Base-by-base conservation (phyloP, 495 filamentous ascomycete genomes). In the Penicillium atrosanguineum region DNA sequence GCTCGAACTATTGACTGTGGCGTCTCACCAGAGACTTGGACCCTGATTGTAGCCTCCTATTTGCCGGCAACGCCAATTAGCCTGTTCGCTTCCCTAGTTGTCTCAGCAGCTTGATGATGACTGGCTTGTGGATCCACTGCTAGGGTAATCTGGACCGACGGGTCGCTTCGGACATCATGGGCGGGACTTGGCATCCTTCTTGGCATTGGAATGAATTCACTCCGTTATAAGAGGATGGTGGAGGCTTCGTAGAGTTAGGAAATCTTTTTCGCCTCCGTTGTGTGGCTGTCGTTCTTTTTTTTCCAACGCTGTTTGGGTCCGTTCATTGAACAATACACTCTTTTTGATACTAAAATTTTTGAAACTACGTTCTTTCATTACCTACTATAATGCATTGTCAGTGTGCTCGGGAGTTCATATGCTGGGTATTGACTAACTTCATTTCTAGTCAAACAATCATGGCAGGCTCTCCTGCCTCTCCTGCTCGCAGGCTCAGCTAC, bases 391-490 rank as follows among this genome's bases (percentile, higher is more conserved):
- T 39, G 37, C 37, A 39, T 1, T 6, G 37, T 39, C 8, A 39
- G 37, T 39, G 15, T n/a, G 15, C 7, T 18, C 15, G n/a, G 11
- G 11, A 1, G 2, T 31, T 12, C 23, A 23, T 31, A 12, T 7
- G 7, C 7, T 31, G 28, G 1, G 11, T 31, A 31, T 6, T 31
- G 2, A 9, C 28, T 31, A 9, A 31, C 28, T 12, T 12, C 11
- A 7, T 18, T 25, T 21, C 38, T 20, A 49, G 46, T 40, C 36
- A 49, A 49, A 18, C 46, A 26, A 7, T 12, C 39, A 18, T 28
- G 46, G 46, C 46, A 49, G 46, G 34, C 46, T 18, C 4, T 18
- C 12, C 21, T 49, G 46, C 36, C 46, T 49, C 21, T 49, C 21
- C 19, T 49, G 7, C 20, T 49, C 18, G 46, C 36, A 16, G 23